These are phyloP conservation scores for Fusarium veterinarium DNA, from an alignment of 2,329 filamentous ascomycete genomes.

Conservation along the genomic window DNA sequence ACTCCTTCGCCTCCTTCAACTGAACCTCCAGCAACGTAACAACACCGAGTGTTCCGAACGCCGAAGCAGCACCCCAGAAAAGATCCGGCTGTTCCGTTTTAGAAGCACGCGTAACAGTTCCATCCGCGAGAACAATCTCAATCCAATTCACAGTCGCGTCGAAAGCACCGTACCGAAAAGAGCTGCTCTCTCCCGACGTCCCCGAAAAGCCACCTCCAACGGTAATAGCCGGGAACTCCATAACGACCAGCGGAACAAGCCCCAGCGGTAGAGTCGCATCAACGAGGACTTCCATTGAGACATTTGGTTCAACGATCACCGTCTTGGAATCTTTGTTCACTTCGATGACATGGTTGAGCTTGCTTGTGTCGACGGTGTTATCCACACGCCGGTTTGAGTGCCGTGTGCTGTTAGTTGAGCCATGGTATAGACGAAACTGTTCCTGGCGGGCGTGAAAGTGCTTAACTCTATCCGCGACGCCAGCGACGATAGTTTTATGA, in stretches of 20 bases:
- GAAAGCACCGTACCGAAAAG: conserved; percentile 74
- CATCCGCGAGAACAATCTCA: conserved; percentile 73
- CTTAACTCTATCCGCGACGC: conserved; percentile 57
- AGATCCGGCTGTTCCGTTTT: conserved; percentile 66
- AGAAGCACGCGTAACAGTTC: conserved; percentile 66
- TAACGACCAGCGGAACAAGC: conserved; percentile 73
- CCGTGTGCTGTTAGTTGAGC: conserved; percentile 81
- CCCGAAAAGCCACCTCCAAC: conserved; percentile 74
- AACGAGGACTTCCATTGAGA: conserved; percentile 74
- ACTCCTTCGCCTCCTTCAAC: conserved; percentile 64
- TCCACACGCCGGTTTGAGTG: conserved; percentile 60
- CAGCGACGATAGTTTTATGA: conserved; percentile 57
- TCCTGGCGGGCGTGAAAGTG: conserved; percentile 56
- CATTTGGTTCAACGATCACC: conserved; percentile 76
- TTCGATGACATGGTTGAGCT: conserved; percentile 70
- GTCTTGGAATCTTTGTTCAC: conserved; percentile 66
- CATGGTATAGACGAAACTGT: conserved; percentile 81
- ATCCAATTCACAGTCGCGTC: conserved; percentile 70
- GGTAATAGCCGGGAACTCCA: conserved; percentile 80
- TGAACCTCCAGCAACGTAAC: conserved; percentile 72
- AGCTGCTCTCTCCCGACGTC: conserved; percentile 75
- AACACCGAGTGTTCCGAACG: conserved; percentile 75
- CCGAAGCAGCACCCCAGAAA: conserved; percentile 73
- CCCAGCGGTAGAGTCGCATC: conserved; percentile 65
- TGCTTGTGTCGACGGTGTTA: conserved; percentile 75